Percentiles rank a stretch among this genome's conserved stretches.
phyloP scores from a whole-genome alignment of 192 early-diverging fungal genomes.

The Coemansia biformis region DNA sequence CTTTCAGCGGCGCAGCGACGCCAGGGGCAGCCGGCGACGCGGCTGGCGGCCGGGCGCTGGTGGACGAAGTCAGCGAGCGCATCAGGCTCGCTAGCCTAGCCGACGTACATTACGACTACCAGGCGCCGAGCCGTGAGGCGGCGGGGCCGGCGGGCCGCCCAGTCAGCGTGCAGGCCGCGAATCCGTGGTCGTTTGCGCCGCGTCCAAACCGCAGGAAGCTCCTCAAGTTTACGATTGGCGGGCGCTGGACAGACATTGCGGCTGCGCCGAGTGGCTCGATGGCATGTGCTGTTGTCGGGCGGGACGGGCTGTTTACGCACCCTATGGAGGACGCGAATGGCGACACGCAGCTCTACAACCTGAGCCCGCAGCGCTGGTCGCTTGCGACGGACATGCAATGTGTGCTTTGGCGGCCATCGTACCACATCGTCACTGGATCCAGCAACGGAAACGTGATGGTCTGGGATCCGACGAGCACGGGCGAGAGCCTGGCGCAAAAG shows the following conservation, averaged over 20 bases:
- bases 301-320: constrained; percentile 27
- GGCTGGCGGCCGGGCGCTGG: constrained; percentile 14
- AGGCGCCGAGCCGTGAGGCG: too few relatives aligned
- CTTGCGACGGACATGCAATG: constrained; percentile 29
- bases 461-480: constrained; percentile 36
- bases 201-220: constrained; percentile 12
- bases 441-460: constrained; percentile 32
- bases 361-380: constrained; percentile 20
- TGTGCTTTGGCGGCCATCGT: constrained; percentile 43
- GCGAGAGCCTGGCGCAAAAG: constrained; percentile 22
- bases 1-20: too few relatives aligned
- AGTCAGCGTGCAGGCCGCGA: constrained; percentile 2
- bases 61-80: too few relatives aligned
- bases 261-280: constrained; percentile 22
- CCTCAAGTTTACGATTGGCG: constrained; percentile 12
- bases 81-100: neutral
- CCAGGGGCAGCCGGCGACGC: too few relatives aligned
- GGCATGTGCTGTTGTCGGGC: constrained; percentile 23
- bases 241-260: constrained; percentile 26
- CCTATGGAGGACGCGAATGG: constrained; percentile 25
- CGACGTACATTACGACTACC: constrained; percentile 2
- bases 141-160: neutral
- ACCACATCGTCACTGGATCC: constrained; percentile 38
- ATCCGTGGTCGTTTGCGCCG: constrained; percentile 25
- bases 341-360: constrained; percentile 3